Conservation (phyloP, 805 yeast species). For the Suhomyces emberorum region DNA sequence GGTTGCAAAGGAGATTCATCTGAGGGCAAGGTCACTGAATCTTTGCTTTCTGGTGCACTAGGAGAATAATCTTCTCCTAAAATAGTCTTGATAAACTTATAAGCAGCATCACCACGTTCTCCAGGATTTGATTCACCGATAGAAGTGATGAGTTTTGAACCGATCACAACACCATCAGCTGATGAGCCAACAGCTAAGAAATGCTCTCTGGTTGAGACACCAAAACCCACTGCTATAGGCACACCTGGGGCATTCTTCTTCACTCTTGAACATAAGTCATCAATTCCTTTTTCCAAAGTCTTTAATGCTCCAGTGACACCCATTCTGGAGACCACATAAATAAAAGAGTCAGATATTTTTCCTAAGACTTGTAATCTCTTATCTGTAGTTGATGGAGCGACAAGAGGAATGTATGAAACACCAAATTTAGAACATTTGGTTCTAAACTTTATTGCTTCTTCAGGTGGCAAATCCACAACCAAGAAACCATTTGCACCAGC, state of each 20-base stretch:
- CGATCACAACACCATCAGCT: constrained; percentile 96
- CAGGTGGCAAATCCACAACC: constrained; percentile 96
- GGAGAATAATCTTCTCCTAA: constrained; percentile 51
- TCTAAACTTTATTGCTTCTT: constrained; percentile 90
- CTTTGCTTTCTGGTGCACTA: constrained; percentile 26
- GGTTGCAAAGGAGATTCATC: constrained; percentile 31
- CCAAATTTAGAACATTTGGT: constrained; percentile 63
- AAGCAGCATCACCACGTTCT: constrained; percentile 59
- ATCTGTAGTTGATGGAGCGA: constrained; percentile 95
- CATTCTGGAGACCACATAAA: constrained; percentile 96
- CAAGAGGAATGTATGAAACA: constrained; percentile 84
- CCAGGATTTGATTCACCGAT: constrained; percentile 64
- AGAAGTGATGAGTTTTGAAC: constrained; percentile 74
- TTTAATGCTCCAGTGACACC: constrained; percentile 92
- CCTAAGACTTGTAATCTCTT: constrained; percentile 77
- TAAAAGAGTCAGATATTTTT: constrained; percentile 88
- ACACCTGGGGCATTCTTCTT: constrained; percentile 64
- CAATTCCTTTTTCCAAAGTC: constrained; percentile 59
- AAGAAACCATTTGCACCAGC: constrained; percentile 96
- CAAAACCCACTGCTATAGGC: constrained; percentile 92
- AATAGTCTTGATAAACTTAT: constrained; percentile 64
- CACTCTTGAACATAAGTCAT: constrained; percentile 68
- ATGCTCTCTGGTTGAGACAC: constrained; percentile 92
- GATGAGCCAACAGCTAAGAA: constrained; percentile 70
- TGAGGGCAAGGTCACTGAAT: constrained; percentile 11